Base-by-base conservation (phyloP, 1,139 yeast genomes). In the Suhomyces panamericanus region DNA sequence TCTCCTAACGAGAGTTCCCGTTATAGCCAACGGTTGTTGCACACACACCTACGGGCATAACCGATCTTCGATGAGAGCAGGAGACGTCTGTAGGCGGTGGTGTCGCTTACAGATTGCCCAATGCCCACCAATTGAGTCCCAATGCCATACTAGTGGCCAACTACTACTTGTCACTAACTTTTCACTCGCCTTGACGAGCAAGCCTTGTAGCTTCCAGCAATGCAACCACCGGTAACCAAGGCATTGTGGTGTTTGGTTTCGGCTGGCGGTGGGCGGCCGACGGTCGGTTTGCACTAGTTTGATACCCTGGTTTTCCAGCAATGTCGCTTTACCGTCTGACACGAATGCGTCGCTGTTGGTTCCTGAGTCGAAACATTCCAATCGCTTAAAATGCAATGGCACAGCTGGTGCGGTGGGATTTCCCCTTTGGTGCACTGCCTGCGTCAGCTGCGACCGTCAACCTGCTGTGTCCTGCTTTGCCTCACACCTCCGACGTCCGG, bases 11-110 rank as follows among this genome's bases (percentile, higher is more conserved):
- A 34, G 29, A 10, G 16, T 16, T 32, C 15, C 35, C 24, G 15
- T 24, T 13, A 27, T 6, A 20, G 28, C 20, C 30, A 34, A 32
- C 35, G 35, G 35, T 32, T 20, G 24, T 20, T 20, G n/a, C n/a
- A 20, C 24, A 20, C 24, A 20, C 24, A 20, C 24, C 2, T 4
- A 17, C 24, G 24, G 24, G 13, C 35, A 14, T 32, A 32, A 32
- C 35, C 35, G 35, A 32, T 32, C 26, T 32, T 32, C 35, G 35
- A 32, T 32, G 35, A 32, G 27, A 26, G 28, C 27, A 20, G 24
- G 20, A 7, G 24, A 20, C 24, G 24, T 17, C 24, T 20, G 9
- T 20, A 20, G 24, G 24, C 24, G 24, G n/a, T n/a, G n/a, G n/a
- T n/a, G n/a, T n/a, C n/a, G n/a, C n/a, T n/a, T n/a, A n/a, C n/a